Evolutionary conservation across 495 filamentous ascomycete genomes (phyloP), one percentile per base, ranked within the genome.

Genomic region (Daldinia caldariorum): DNA sequence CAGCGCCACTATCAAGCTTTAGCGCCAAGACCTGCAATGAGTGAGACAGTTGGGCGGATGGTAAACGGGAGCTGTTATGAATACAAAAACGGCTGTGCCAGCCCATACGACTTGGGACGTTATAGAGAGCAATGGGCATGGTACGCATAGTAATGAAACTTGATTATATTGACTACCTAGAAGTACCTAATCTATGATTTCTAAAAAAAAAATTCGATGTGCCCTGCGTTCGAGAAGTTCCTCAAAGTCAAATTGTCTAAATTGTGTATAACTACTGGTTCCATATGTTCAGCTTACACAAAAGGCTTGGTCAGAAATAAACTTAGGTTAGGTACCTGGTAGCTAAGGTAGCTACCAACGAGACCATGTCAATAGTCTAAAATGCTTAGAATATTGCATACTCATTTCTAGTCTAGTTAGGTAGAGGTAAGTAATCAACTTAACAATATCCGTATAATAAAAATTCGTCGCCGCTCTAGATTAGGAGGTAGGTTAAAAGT

Each of bases 121-220:
- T 56, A 66, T 67, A 63, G 63, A 71, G 63, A 71, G 63, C n/a
- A 65, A 45, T 41, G 65, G 50, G 69, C 60, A 51, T 54, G 39
- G 64, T 65, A 68, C 51, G 64, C 60, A 49, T 72, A 72, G 60
- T 72, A 72, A 72, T 72, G 64, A 67, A 72, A 72, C 34, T 22
- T 14, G 32, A 57, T 22, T 38, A 57, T 57, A 4, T 22, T 38
- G 39, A 26, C 10, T 43, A 43, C 6, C 9, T 43, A 58, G n/a
- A n/a, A n/a, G n/a, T n/a, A n/a, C n/a, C n/a, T n/a, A n/a, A n/a
- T n/a, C 6, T 45, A 45, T 20, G 7, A 20, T 45, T 8, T 20
- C 16, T n/a, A n/a, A n/a, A n/a, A n/a, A n/a, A 18, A 1, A 4
- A 45, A 43, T 43, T 43, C 3, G 3, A n/a, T 13, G 39, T 45